A percentile compares a stretch with the other conserved stretches of the same genome.
These are phyloP conservation scores for Rhamnella rubrinervis DNA, from an alignment of 331 rosid genomes.

Conservation along the genomic window DNA sequence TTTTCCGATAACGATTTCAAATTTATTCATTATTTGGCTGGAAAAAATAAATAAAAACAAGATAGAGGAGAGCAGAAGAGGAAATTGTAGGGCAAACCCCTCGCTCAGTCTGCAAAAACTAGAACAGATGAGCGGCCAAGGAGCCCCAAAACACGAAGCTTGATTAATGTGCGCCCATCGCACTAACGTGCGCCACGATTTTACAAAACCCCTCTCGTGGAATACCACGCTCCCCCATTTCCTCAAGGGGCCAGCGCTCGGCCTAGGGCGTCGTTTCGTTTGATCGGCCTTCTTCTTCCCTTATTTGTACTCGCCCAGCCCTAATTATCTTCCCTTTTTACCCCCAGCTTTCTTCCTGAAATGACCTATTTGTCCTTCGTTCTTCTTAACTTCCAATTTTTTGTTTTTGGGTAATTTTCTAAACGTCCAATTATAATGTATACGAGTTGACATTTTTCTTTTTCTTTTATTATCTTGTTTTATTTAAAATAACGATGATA, in stretches of 20 bases:
- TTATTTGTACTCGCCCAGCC: conserved; percentile 18
- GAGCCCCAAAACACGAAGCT: conserved; percentile 35
- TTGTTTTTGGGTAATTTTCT: too few species aligned
- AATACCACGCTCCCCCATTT: conserved; percentile 87
- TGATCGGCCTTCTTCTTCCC: background rate
- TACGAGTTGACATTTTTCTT: too few species aligned
- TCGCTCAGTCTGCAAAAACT: conserved; percentile 49
- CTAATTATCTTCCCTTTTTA: conserved; percentile 17
- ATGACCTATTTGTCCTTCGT: too few species aligned
- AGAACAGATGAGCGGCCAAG: conserved; percentile 52
- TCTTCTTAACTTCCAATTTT: too few species aligned
- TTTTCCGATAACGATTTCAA: background rate
- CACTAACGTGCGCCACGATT: conserved; percentile 64
- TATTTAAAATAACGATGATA: too few species aligned
- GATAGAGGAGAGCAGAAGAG: too few species aligned
- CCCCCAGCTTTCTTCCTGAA: background rate
- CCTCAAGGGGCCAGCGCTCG: conserved; percentile 81
- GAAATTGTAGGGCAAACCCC: conserved; percentile 46
- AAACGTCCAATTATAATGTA: too few species aligned
- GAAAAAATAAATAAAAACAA: background rate
- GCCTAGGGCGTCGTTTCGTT: conserved; percentile 50
- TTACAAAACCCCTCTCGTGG: conserved; percentile 60
- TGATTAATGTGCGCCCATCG: conserved; percentile 53
- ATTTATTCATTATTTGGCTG: too few species aligned
- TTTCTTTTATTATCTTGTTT: too few species aligned